Percentiles rank a stretch among this genome's conserved stretches.
Conservation (phyloP, 2,329 filamentous ascomycete species). For the Bertia moriformis region DNA sequence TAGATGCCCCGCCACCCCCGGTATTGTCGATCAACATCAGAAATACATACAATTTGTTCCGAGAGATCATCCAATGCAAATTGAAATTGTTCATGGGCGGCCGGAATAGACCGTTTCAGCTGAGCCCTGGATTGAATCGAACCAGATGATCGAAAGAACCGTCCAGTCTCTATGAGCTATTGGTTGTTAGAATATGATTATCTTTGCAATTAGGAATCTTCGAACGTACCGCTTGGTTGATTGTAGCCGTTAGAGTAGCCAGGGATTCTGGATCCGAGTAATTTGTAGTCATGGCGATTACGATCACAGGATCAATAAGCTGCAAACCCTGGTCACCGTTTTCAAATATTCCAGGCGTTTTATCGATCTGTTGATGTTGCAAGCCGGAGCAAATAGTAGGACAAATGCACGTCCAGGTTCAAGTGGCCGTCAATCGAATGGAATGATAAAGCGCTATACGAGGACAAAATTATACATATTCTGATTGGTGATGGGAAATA, state of each 20-base stretch:
- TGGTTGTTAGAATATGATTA: constrained; percentile 7
- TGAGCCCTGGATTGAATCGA: constrained; percentile 16
- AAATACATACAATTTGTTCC: constrained; percentile 21
- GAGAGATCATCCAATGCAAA: constrained; percentile 20
- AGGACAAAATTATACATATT: too few species aligned
- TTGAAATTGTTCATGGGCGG: constrained; percentile 20
- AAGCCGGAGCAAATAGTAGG: too few species aligned
- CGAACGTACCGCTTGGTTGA: constrained; percentile 22
- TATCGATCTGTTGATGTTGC: too few species aligned
- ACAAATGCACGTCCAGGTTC: too few species aligned
- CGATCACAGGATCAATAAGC: too few species aligned
- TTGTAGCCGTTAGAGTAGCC: constrained; percentile 14
- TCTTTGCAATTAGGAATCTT: too few species aligned
- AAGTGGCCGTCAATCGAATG: too few species aligned
- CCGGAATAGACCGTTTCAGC: constrained; percentile 19
- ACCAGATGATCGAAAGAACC: constrained; percentile 19
- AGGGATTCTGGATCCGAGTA: constrained; percentile 17
- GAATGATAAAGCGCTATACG: too few species aligned
- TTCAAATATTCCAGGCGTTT: too few species aligned
- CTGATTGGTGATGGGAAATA: too few species aligned
- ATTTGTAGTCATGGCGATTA: not conserved
- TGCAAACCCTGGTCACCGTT: too few species aligned
- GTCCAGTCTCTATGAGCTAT: constrained; percentile 22
- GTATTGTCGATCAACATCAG: not conserved
- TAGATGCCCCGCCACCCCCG: not conserved